These are phyloP conservation scores for Stipa capillata DNA, from an alignment of 176 grass and related monocot species.

Conservation along the genomic window DNA sequence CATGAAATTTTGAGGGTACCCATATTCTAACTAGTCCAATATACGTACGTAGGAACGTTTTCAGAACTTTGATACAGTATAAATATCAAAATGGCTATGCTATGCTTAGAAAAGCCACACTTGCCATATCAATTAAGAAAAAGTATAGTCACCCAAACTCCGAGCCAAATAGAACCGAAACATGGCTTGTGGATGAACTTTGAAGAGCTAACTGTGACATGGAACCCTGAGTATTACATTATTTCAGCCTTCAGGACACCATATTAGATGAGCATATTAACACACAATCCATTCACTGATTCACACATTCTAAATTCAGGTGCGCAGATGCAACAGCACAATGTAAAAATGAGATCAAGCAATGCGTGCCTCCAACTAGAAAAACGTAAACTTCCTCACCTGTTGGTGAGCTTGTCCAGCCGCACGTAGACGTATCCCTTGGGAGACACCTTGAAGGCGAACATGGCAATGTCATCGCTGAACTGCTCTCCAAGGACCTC, in stretches of 20 bases:
- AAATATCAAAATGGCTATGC: background rate
- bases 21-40: background rate
- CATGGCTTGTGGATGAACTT: background rate
- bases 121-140: background rate
- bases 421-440: constrained; percentile 86
- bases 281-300: background rate
- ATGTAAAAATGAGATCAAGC: background rate
- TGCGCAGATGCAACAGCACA: background rate
- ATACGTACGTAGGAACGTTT: background rate
- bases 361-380: background rate
- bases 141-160: background rate
- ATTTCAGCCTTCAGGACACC: background rate
- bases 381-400: background rate
- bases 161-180: background rate
- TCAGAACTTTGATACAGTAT: background rate
- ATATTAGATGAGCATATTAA: background rate
- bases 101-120: background rate
- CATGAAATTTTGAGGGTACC: background rate
- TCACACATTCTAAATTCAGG: background rate
- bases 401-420: constrained; percentile 68
- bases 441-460: constrained; percentile 83
- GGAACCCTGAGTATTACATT: background rate
- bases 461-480: constrained; percentile 60
- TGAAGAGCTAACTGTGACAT: background rate
- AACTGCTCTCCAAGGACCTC: constrained; percentile 60